Evolutionary conservation across 225 moss, liverwort and hornwort genomes (phyloP).

Genomic region (Thuidium tamariscinum): DNA sequence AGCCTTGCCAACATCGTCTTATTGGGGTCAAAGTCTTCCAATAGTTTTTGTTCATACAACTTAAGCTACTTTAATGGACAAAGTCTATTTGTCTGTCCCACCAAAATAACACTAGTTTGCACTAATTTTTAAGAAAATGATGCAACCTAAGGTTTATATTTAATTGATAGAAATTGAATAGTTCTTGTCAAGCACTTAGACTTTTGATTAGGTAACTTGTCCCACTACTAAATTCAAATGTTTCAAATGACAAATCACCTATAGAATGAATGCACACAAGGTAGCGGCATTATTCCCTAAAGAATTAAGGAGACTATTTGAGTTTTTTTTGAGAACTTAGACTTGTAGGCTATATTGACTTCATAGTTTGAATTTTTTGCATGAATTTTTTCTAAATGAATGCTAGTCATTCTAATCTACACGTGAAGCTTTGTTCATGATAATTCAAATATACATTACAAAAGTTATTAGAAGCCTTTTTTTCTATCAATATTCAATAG

Average conservation of each 20-base stretch:
- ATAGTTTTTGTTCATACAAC: not conserved
- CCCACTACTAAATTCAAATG: not conserved
- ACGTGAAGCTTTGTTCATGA: not conserved
- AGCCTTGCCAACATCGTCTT: no score
- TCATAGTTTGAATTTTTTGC: not conserved
- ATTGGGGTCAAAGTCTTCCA: no score
- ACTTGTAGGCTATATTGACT: fast-evolving
- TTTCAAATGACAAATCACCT: fast-evolving
- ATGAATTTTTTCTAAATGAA: not conserved
- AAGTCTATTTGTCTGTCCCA: no score
- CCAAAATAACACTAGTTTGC: not conserved
- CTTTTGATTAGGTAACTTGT: not conserved
- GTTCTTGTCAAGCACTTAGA: not conserved
- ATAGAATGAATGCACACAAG: not conserved
- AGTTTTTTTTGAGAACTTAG: fast-evolving
- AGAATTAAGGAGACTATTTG: not conserved
- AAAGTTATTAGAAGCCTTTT: not conserved
- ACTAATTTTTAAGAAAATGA: fast-evolving
- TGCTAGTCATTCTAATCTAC: not conserved
- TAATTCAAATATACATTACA: fast-evolving
- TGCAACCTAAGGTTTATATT: no score
- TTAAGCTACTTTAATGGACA: not conserved
- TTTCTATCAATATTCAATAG: not conserved
- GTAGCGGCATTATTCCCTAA: not conserved
- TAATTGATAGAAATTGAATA: not conserved